Evolutionary conservation across 148 eudicot genomes (phyloP).

Genomic region (Tetragonia tetragonoides): DNA sequence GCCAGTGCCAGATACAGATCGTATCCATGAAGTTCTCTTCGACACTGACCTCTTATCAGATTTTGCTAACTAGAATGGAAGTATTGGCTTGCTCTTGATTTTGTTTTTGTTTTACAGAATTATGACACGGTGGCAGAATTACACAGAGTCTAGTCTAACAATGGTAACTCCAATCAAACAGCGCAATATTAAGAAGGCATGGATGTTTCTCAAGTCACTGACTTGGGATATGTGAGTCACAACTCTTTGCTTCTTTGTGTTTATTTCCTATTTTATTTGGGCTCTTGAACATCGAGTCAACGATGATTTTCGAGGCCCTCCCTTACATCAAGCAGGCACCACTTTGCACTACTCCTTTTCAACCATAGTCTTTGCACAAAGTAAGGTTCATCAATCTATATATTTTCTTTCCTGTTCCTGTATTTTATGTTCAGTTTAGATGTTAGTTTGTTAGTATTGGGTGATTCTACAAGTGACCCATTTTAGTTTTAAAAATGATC

Average conservation of each 20-base stretch:
- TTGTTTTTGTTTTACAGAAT: slow-evolving; percentile 24
- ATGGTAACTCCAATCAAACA: slow-evolving; percentile 9
- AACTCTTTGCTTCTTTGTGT: background rate
- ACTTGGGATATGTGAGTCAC: slow-evolving; percentile 28
- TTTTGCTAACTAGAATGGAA: too few species aligned
- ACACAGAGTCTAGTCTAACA: slow-evolving; percentile 24
- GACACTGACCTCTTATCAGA: too few species aligned
- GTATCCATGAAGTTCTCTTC: too few species aligned
- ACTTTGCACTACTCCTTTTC: slow-evolving; percentile 26
- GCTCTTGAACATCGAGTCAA: slow-evolving; percentile 62
- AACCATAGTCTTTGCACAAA: background rate
- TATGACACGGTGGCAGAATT: slow-evolving; percentile 47
- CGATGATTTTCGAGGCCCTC: slow-evolving; percentile 37
- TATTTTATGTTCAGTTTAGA: too few species aligned
- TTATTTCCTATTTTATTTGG: slow-evolving; percentile 52
- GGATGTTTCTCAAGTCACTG: slow-evolving; percentile 31
- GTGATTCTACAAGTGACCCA: too few species aligned
- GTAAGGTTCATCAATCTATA: too few species aligned
- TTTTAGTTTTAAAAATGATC: too few species aligned
- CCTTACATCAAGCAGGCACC: slow-evolving; percentile 44
- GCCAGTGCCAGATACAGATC: too few species aligned
- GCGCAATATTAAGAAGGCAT: background rate
- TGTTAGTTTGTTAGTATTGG: too few species aligned
- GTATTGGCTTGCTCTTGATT: background rate
- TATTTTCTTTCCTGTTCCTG: background rate